A percentile compares a stretch with the other conserved stretches of the same genome.
These are phyloP conservation scores for Pseudogymnoascus verrucosus DNA, from an alignment of 2,329 filamentous ascomycete genomes.

Conservation along the genomic window DNA sequence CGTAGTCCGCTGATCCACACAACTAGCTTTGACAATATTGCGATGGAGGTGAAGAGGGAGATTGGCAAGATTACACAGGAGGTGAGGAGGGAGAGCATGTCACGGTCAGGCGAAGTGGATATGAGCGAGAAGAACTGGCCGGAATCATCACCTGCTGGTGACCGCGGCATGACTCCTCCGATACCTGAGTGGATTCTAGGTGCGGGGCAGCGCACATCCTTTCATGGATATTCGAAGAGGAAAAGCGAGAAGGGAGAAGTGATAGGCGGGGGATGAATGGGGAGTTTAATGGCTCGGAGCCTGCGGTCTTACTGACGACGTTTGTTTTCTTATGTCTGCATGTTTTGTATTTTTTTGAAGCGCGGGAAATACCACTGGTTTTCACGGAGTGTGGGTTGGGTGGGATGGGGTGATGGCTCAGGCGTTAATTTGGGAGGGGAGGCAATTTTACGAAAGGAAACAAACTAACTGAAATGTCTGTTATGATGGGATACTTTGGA, in stretches of 20 bases:
- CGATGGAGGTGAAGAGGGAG: slow-evolving; percentile 23
- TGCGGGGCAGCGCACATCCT: slow-evolving; percentile 42
- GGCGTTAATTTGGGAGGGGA: no score
- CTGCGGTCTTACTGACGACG: background rate
- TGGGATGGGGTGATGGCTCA: no score
- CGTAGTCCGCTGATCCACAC: slow-evolving; percentile 43
- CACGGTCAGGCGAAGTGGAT: background rate
- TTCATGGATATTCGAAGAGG: slow-evolving; percentile 39
- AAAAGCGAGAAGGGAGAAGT: slow-evolving; percentile 21
- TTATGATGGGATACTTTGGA: no score
- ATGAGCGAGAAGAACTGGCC: background rate
- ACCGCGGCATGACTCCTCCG: slow-evolving; percentile 50
- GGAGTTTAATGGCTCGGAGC: background rate
- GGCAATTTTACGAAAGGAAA: no score
- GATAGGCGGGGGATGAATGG: background rate
- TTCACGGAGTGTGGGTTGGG: background rate
- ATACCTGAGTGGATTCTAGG: slow-evolving; percentile 55
- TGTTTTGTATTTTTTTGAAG: background rate
- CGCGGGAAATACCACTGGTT: slow-evolving; percentile 3
- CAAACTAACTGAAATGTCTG: no score
- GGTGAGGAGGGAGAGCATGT: slow-evolving; percentile 15
- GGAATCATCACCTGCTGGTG: background rate
- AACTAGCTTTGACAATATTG: slow-evolving; percentile 39
- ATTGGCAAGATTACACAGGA: slow-evolving; percentile 15
- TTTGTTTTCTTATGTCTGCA: background rate